These are phyloP conservation scores for Trichoderma orchidacearum DNA, from an alignment of 495 filamentous ascomycete genomes.

Conservation along the genomic window DNA sequence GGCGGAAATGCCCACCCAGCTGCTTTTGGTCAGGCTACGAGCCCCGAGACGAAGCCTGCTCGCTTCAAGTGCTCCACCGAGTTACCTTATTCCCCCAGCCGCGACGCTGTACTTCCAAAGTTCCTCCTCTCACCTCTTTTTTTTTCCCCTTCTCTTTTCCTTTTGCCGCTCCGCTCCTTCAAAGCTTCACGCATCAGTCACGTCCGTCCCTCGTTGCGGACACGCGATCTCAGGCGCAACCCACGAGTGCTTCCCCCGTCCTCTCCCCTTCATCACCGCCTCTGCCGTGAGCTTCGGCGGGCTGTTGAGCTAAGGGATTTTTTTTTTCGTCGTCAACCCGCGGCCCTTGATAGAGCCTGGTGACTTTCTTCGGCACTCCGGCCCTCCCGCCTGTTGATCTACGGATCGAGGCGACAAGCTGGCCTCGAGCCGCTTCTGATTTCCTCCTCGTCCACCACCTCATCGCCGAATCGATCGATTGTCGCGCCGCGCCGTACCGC, in stretches of 20 bases:
- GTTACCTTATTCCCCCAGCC: constrained; percentile 1
- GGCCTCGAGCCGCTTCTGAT: background rate
- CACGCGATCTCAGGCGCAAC: background rate
- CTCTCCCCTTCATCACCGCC: background rate
- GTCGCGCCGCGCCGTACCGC: background rate
- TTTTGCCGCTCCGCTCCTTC: background rate
- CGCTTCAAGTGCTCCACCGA: background rate
- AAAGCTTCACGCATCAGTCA: background rate
- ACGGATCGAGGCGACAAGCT: background rate
- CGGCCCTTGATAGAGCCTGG: background rate
- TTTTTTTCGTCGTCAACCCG: background rate
- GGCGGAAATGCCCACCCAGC: background rate
- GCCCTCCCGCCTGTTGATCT: background rate
- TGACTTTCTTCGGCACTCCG: background rate
- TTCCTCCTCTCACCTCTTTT: constrained; percentile 1
- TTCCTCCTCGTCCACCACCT: background rate
- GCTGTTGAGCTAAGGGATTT: background rate
- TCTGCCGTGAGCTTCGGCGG: background rate
- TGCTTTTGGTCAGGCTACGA: background rate
- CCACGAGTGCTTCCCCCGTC: background rate
- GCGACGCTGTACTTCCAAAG: background rate
- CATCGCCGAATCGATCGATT: background rate
- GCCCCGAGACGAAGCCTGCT: background rate
- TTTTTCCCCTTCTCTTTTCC: background rate
- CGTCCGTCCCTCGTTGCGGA: background rate